Percentiles rank a stretch among this genome's conserved stretches.
These are phyloP conservation scores for Trichoderma pleuroti DNA, from an alignment of 2,329 filamentous ascomycete genomes.

Conservation along the genomic window DNA sequence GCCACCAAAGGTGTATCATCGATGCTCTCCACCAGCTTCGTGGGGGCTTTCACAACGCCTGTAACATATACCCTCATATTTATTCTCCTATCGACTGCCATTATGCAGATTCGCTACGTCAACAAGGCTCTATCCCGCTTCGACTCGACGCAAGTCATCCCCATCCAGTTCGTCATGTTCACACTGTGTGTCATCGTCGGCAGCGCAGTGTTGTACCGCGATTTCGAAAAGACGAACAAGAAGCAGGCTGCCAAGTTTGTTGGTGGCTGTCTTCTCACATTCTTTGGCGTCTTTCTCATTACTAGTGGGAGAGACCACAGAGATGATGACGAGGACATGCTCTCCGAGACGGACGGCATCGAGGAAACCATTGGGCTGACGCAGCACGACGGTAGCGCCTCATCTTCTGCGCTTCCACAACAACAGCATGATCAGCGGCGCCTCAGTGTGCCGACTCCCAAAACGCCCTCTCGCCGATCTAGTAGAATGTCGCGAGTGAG, in stretches of 20 bases:
- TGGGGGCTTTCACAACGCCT: conserved; percentile 84
- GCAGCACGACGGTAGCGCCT: conserved; percentile 42
- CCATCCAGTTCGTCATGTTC: conserved; percentile 95
- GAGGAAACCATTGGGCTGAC: conserved; percentile 61
- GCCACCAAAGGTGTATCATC: conserved; percentile 96
- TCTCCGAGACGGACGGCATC: conserved; percentile 55
- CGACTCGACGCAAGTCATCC: conserved; percentile 96
- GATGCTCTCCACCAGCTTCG: conserved; percentile 85
- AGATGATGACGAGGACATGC: conserved; percentile 53
- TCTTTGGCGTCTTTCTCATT: conserved; percentile 95
- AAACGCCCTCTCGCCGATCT: conserved; percentile 44
- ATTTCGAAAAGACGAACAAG: conserved; percentile 79
- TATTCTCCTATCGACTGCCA: conserved; percentile 75
- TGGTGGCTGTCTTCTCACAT: conserved; percentile 86
- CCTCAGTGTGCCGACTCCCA: conserved; percentile 25
- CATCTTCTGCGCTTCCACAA: conserved; percentile 18
- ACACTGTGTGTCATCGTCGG: conserved; percentile 93
- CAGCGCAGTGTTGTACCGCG: conserved; percentile 87
- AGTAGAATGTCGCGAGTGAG: conserved; percentile 47
- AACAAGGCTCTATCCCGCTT: conserved; percentile 86
- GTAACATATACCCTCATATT: conserved; percentile 84
- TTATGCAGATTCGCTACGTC: conserved; percentile 97
- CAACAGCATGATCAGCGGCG: background rate
- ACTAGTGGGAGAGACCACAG: conserved; percentile 72
- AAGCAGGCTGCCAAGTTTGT: conserved; percentile 79